Conservation (phyloP, 2,329 filamentous ascomycete species). For the Lecanicillium sp. region DNA sequence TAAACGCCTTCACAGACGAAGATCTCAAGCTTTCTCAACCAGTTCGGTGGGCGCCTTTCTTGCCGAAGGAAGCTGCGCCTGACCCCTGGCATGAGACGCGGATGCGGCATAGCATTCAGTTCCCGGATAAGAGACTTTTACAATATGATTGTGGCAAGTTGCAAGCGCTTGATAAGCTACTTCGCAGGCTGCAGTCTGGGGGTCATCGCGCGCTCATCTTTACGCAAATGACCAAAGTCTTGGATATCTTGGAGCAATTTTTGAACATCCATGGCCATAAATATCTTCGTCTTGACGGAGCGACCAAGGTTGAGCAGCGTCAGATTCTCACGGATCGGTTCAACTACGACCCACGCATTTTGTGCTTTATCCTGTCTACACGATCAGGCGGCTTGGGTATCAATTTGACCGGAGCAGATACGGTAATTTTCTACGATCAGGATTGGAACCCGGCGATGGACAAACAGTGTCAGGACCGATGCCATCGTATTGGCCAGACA, state of each 20-base stretch:
- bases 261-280: slow-evolving; percentile 97
- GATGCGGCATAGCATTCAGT: slow-evolving; percentile 88
- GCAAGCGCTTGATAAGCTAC: slow-evolving; percentile 76
- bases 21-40: slow-evolving; percentile 50
- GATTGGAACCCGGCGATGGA: slow-evolving; percentile 99
- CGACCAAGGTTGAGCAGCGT: slow-evolving; percentile 90
- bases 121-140: slow-evolving; percentile 90
- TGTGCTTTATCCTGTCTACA: slow-evolving; percentile 92
- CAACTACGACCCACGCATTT: slow-evolving; percentile 86
- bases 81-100: slow-evolving; percentile 93
- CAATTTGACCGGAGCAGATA: slow-evolving; percentile 93
- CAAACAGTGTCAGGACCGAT: slow-evolving; percentile 96
- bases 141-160: slow-evolving; percentile 98
- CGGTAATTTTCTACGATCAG: slow-evolving; percentile 97
- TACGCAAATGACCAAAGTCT: slow-evolving; percentile 97
- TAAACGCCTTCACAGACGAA: slow-evolving; percentile 47
- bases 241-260: slow-evolving; percentile 96
- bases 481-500: slow-evolving; percentile 94
- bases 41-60: slow-evolving; percentile 46
- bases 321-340: slow-evolving; percentile 95
- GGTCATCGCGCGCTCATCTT: slow-evolving; percentile 95
- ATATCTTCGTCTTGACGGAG: slow-evolving; percentile 92
- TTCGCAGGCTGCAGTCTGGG: slow-evolving; percentile 79
- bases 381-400: slow-evolving; percentile 91
- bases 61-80: slow-evolving; percentile 44